Conservation (phyloP, 306 rosid genomes). For the Prinsepia uniflora region DNA sequence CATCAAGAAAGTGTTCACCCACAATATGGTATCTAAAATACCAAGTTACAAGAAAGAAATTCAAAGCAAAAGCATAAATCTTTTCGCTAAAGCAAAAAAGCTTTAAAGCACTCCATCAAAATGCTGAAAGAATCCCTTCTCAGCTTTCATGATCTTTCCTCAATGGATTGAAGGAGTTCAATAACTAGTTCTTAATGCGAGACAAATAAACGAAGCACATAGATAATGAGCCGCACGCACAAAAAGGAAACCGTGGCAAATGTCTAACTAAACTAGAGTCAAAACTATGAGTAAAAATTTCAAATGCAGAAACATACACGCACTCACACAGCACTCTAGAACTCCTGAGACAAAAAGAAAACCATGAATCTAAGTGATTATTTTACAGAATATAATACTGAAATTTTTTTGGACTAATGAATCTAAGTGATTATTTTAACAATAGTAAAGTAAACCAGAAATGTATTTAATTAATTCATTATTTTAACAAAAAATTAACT, state of each 20-base stretch:
- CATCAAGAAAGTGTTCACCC: not conserved
- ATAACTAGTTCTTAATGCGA: not conserved
- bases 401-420: not conserved
- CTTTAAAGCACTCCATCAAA: slow-evolving; percentile 23
- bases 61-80: slow-evolving; percentile 32
- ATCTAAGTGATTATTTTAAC: too few species aligned
- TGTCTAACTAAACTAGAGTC: not conserved
- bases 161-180: slow-evolving; percentile 8
- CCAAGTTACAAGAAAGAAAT: slow-evolving; percentile 4
- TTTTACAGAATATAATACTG: not conserved
- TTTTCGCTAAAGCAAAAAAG: slow-evolving; percentile 24
- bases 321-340: not conserved
- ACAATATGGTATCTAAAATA: slow-evolving; percentile 3
- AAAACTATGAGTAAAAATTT: not conserved
- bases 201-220: not conserved
- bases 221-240: not conserved
- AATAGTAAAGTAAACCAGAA: too few species aligned
- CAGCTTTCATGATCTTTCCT: slow-evolving; percentile 17
- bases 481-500: too few species aligned
- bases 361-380: not conserved
- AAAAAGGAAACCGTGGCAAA: not conserved
- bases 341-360: not conserved
- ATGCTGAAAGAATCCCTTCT: too few species aligned
- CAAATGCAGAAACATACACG: not conserved
- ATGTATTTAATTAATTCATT: too few species aligned